phyloP scores from a whole-genome alignment of 768 basidiomycete genomes.

The Termitomyces heimii region DNA sequence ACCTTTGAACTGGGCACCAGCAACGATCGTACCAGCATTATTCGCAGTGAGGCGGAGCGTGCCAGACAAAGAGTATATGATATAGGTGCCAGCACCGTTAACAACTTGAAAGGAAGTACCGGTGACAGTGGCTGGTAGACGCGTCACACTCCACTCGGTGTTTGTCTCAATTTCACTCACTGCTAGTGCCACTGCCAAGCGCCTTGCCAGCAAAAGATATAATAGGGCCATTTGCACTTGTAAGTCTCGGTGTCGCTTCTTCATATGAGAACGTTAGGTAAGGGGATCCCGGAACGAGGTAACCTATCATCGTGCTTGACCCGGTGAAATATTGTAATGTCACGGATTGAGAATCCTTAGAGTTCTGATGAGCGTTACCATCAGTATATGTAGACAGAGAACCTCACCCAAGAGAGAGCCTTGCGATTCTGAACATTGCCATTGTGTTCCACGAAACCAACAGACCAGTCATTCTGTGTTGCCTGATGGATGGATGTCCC shows the following conservation, averaged over 20 bases:
- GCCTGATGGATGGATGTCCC: constrained; percentile 26
- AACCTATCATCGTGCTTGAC: constrained; percentile 23
- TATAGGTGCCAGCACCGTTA: constrained; percentile 23
- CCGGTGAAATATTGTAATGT: constrained; percentile 29
- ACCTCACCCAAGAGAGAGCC: constrained; percentile 24
- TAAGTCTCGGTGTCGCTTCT: constrained; percentile 23
- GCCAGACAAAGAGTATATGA: constrained; percentile 26
- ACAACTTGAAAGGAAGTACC: constrained; percentile 24
- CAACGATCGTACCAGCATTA: constrained; percentile 17
- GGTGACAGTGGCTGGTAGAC: constrained; percentile 15
- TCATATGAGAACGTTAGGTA: constrained; percentile 27
- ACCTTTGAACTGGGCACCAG: constrained; percentile 18
- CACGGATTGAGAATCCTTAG: constrained; percentile 26
- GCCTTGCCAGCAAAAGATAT: constrained; percentile 21
- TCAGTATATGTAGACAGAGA: not conserved
- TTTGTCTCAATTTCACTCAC: constrained; percentile 5
- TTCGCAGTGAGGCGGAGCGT: constrained; percentile 22
- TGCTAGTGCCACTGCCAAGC: constrained; percentile 14
- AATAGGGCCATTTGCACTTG: constrained; percentile 23
- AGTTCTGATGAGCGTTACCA: not conserved
- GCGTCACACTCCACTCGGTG: not conserved
- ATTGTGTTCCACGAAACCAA: constrained; percentile 24
- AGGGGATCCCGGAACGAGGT: constrained; percentile 26
- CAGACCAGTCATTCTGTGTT: constrained; percentile 25
- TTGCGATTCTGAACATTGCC: constrained; percentile 25